Base-by-base conservation (phyloP, 371 early-diverging fungal genomes). In the Dinochytrium kinnereticum region DNA sequence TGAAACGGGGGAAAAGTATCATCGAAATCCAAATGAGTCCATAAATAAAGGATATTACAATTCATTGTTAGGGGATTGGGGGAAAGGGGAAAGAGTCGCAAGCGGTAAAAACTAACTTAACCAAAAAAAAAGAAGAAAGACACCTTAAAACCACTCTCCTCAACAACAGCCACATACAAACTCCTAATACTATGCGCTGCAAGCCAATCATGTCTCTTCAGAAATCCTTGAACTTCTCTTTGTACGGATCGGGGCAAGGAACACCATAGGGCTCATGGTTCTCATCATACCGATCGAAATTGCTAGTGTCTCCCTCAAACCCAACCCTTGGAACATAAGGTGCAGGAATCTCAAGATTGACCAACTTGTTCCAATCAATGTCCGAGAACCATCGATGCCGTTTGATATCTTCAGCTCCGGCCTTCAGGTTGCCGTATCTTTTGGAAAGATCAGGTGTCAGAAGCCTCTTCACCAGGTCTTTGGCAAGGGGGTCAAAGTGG, bases 231-330 rank as follows among this genome's bases (percentile, higher is more conserved):
- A 81, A 81, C 40, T 67, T 69, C 21, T 78, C 78, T 61, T 64
- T 55, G 72, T 72, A 76, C 28, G 69, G 68, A 55, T 83, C 81
- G 15, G 50, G 72, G 13, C 72, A 74, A 1, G 50, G 39, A 7
- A 38, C 66, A 1, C 82, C 82, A 59, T 83, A 84, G 36, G 78
- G 76, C 44, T 76, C 92, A 34, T 86, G 82, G 40, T 91, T 89
- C 79, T 93, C 97, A 0, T 92, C 92, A 79, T 97, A 96, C 72
- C 83, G 80, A 78, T 96, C 97, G 84, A 95, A 96, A 95, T 90
- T 77, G 95, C 95, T 40, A 94, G 94, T 51, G 37, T 69, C 37
- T 61, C 72, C 51, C 34, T 40, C 31, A 64, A 50, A 34, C 53
- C 68, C 90, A 92, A 51, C 34, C 26, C 51, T 40, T 26, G 66